Base-by-base conservation (phyloP, 129 eudicot genomes). In the Smallanthus sonchifolius region DNA sequence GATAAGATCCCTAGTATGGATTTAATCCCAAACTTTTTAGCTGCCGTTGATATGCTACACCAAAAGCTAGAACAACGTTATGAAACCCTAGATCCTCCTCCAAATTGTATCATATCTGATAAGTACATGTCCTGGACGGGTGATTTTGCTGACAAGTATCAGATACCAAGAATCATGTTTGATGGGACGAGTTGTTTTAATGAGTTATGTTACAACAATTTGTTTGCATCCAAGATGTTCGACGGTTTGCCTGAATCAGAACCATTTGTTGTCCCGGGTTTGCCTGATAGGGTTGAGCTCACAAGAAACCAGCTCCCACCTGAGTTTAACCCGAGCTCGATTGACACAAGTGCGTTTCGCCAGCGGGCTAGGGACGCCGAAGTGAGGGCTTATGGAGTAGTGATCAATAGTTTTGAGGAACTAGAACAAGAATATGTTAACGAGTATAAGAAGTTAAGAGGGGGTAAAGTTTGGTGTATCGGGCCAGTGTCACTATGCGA, bases 121-220 rank as follows among this genome's bases (percentile, higher is more conserved):
- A 73, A 76, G 70, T 65, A 72, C 37, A 59, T 79, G 55, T 30
- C 83, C 0, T 86, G 87, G 90, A 79, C 90, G 0, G 79, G 67
- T 16, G 62, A 52, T 10, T 57, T 75, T 2, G 85, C 87, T 0
- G 65, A 51, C 11, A 77, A 56, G n/a, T 68, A 82, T 60, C 32
- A 36, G 1, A 68, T 87, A 7, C 92, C 87, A 0, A 74, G 89
- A 75, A 7, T 82, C 14, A 70, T 83, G 59, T 87, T 87, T 56
- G 79, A 87, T 42, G 84, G 85, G 10, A 74, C 75, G 55, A 73
- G 83, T 5, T 87, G 92, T 59, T 87, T 87, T 67, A 60, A 84
- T 7, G 67, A 79, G 16, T 30, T 77, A 19, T 84, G 89, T 28
- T 35, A 32, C 3, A 76, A 77, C 39, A 80, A 59, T 28, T 65